phyloP scores from a whole-genome alignment of 108 stramenopile genomes.

The Halocafeteria seosinensis region DNA sequence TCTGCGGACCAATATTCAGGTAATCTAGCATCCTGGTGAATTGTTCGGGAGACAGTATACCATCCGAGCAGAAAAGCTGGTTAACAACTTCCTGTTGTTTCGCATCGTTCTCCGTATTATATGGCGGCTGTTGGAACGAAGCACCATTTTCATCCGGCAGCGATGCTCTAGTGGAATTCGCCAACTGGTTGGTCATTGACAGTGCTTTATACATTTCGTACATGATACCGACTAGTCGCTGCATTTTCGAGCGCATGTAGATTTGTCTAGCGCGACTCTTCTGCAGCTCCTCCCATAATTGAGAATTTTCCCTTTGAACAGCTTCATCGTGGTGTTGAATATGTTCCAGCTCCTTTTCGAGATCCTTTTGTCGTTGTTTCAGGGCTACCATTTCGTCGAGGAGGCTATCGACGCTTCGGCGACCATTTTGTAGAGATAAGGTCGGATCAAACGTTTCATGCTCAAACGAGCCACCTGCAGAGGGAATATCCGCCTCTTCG shows the following conservation, averaged over 20 bases:
- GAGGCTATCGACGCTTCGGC: not conserved
- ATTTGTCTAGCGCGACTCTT: not conserved
- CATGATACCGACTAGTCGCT: slow-evolving; percentile 5
- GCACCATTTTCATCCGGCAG: too few species aligned
- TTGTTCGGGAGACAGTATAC: not conserved
- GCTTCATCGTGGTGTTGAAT: not conserved
- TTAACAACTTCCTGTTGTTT: not conserved
- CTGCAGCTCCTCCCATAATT: not conserved
- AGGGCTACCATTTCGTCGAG: not conserved
- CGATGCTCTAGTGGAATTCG: not conserved
- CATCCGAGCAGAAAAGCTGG: not conserved
- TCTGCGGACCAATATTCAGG: too few species aligned
- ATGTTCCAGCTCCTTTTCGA: not conserved
- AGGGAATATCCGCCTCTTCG: not conserved
- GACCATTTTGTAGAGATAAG: not conserved
- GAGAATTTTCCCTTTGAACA: not conserved
- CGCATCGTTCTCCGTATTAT: not conserved
- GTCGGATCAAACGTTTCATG: not conserved
- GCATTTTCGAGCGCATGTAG: not conserved
- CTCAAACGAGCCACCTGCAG: not conserved
- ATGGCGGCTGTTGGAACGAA: not conserved
- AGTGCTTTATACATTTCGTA: slow-evolving; percentile 1
- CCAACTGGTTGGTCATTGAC: not conserved
- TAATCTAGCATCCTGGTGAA: not conserved
- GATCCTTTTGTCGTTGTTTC: not conserved